Evolutionary conservation across 805 yeast species (phyloP), one percentile per base, ranked within the genome.

Genomic region (Saturnispora hagleri): DNA sequence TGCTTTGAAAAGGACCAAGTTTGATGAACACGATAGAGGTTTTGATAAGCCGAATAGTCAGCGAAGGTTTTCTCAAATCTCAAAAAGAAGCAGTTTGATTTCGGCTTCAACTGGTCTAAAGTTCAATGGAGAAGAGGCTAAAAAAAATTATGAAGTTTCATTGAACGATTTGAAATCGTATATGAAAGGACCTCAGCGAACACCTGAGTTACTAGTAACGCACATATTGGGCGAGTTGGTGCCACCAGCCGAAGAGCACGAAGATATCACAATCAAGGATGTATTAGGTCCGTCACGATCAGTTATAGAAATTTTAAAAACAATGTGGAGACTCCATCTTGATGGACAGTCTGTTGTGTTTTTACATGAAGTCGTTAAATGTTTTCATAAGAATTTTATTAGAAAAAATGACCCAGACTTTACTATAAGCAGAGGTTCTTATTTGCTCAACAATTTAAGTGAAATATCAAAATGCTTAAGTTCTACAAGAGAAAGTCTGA

Each of bases 281-380:
- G 91, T 91, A 5, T 74, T 93, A 51, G 91, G 88, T 81, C 98
- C 98, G 20, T 91, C 97, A 1, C 81, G 97, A 73, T 86, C 91
- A 56, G 81, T 91, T 60, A 89, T 90, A 62, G 83, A 90, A 57
- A 82, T 91, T 31, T 73, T 91, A 56, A 83, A 91, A 60, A 97
- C 91, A 64, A 88, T 93, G 97, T 93, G 99, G 99, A 79, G 97
- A 69, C 74, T 89, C 44, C 97, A 97, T 1, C 76, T 89, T 61
- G 87, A 96, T 17, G 81, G 84, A 59, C 97, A 91, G 68, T 83
- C 93, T 62, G 98, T 90, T 70, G 82, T 81, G 51, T 86, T 93
- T 65, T 71, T 93, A 54, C 96, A 96, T 43, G 89, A 84, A 63
- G 93, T 88, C 2, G 75, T 91, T 64, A 79, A 86, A 31, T 84